A percentile compares a stretch with the other conserved stretches of the same genome.
These are phyloP conservation scores for Shiraia sp. DNA, from an alignment of 2,329 filamentous ascomycete genomes.

Conservation along the genomic window DNA sequence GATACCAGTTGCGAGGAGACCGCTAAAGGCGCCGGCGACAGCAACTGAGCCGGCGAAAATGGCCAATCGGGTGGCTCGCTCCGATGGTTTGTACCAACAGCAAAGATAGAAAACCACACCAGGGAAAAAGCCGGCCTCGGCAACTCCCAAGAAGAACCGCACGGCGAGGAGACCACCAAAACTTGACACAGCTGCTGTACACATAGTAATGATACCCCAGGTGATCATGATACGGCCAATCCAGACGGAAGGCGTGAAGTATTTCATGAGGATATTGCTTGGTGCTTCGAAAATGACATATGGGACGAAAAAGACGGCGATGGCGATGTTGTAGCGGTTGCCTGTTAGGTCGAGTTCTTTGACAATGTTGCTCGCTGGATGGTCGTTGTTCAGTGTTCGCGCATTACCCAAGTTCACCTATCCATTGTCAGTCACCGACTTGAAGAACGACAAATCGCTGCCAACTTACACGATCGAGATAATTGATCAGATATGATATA, in stretches of 20 bases:
- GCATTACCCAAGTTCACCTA: constrained; percentile 27
- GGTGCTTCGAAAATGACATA: constrained; percentile 66
- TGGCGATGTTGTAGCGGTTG: constrained; percentile 20
- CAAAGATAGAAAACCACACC: constrained; percentile 68
- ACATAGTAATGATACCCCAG: constrained; percentile 69
- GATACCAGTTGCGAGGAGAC: constrained; percentile 71
- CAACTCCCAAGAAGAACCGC: constrained; percentile 66
- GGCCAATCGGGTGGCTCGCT: constrained; percentile 74
- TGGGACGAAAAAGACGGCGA: constrained; percentile 40
- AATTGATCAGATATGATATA: constrained; percentile 26
- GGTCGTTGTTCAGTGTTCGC: constrained; percentile 24
- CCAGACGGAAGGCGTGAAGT: constrained; percentile 35
- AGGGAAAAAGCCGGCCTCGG: constrained; percentile 67
- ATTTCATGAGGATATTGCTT: constrained; percentile 55
- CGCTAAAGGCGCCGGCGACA: constrained; percentile 75
- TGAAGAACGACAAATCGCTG: neutral
- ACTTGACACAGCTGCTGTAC: constrained; percentile 66
- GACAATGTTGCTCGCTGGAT: constrained; percentile 18
- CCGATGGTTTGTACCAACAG: constrained; percentile 78
- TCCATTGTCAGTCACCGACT: neutral
- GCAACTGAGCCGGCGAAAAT: constrained; percentile 82
- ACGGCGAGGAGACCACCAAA: constrained; percentile 58
- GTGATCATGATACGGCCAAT: constrained; percentile 67
- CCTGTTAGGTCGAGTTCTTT: constrained; percentile 18
- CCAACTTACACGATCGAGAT: constrained; percentile 15